Evolutionary conservation across 2,329 filamentous ascomycete genomes (phyloP), one percentile per base, ranked within the genome.

Genomic region (Ophiocordyceps robertsii): DNA sequence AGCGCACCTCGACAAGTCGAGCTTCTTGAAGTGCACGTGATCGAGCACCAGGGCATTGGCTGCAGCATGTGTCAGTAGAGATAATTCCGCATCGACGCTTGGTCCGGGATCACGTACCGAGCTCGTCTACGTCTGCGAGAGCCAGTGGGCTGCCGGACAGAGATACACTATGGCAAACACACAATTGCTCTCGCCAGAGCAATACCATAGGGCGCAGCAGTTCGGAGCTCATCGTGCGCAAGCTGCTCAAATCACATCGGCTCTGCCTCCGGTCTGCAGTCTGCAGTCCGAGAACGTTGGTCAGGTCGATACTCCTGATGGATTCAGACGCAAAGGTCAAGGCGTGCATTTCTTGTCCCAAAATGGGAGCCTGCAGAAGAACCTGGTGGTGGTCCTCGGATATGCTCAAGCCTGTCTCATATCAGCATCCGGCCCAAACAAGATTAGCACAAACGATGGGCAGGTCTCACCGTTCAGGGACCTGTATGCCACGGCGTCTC

Each of bases 291-390:
- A 64, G 40, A 11, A 63, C 56, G 39, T 72, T 70, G 14, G 64
- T 67, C 29, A 77, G 54, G 47, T 77, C 72, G 39, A 77, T 69
- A 43, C 72, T 70, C 36, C 68, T 64, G 29, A 77, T 66, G 0
- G 69, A 73, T 44, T 73, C 71, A 1, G 72, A 73, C 19, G 71
- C 69, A 47, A 76, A 74, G 2, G 72, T 58, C 17, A 77, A 55
- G 1, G 72, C 70, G 38, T 77, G 72, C 13, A 77, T 64, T 51
- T 77, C 73, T 48, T 76, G 72, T 38, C 70, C 68, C 13, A 77
- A 57, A 10, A 76, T 56, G 1, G 71, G 64, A 12, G 70, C 66
- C n/a, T 67, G 63, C 39, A 68, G 59, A 10, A 75, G 57, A 29
- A 68, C 55, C 10, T 70, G 65, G 33, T 67, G 64, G 48, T 74